Evolutionary conservation across 2,329 filamentous ascomycete genomes (phyloP), one percentile per base, ranked within the genome.

Genomic region (Aureobasidium sp.): DNA sequence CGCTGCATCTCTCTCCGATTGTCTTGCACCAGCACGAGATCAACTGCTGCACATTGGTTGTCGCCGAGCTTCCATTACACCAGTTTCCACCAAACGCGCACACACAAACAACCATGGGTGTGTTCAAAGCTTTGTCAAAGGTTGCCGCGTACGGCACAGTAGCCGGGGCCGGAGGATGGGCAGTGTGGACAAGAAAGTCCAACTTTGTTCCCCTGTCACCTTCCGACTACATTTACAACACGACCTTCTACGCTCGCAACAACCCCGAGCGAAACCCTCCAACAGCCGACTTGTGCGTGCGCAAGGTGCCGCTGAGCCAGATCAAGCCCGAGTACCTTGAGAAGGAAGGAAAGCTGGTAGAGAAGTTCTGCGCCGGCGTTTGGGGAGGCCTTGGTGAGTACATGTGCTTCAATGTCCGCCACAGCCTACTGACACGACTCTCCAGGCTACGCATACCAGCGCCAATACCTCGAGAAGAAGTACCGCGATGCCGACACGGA

Each of bases 311-410:
- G 0, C 69, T 90, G 51, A 75, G 74, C 49, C 82, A 84, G 68
- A 83, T 90, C 63, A 80, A 82, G 31, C 85, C 86, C 0, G 81
- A 86, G 64, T 74, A 90, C 58, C 73, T 89, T 15, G 77, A 86
- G 67, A 79, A 82, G 64, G 83, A 81, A 68, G 78, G 79, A 33
- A 78, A 83, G 64, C 75, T 89, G 51, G 80, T 81, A 1, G 77
- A 87, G 65, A 83, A 82, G 64, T 88, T 88, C 69, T 87, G 84
- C 69, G 82, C 83, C 13, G 85, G 85, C 46, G 74, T 88, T 51
- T 90, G 83, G 86, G 80, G 81, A 64, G 84, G 84, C 60, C 78
- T 79, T 69, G 85, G 86, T 88, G 71, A 27, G 35, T 29, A 46
- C 23, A 9, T 23, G 23, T 29, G 40, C 33, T 23, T 19, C 10